These are phyloP conservation scores for Maudiozyma serrabonitensis DNA, from an alignment of 805 yeast genomes.

Conservation along the genomic window DNA sequence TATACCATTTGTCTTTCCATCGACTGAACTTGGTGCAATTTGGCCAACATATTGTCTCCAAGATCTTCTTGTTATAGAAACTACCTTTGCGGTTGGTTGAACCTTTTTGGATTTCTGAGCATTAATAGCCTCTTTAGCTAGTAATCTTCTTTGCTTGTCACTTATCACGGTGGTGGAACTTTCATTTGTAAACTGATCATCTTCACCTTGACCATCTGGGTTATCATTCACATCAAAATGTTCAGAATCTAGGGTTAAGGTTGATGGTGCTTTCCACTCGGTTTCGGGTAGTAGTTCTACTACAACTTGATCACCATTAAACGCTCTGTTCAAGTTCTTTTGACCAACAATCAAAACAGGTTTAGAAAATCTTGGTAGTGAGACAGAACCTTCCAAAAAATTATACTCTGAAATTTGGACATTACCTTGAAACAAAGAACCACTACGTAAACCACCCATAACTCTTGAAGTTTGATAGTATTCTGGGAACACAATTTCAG, in stretches of 20 bases:
- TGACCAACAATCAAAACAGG: slow-evolving; percentile 79
- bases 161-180: slow-evolving; percentile 33
- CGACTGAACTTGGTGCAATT: slow-evolving; percentile 67
- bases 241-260: slow-evolving; percentile 69
- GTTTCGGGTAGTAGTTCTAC: slow-evolving; percentile 79
- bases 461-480: slow-evolving; percentile 73
- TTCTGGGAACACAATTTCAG: slow-evolving; percentile 59
- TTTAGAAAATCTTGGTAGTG: slow-evolving; percentile 60
- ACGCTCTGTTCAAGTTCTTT: slow-evolving; percentile 78
- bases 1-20: slow-evolving; percentile 48
- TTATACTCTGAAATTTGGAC: slow-evolving; percentile 78
- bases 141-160: slow-evolving; percentile 41
- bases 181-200: slow-evolving; percentile 33
- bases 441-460: slow-evolving; percentile 84
- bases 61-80: slow-evolving; percentile 77
- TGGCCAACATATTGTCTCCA: slow-evolving; percentile 98
- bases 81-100: slow-evolving; percentile 91
- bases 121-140: slow-evolving; percentile 67
- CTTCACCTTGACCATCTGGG: slow-evolving; percentile 41
- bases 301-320: slow-evolving; percentile 85
- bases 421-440: slow-evolving; percentile 78
- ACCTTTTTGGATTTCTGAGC: slow-evolving; percentile 45
- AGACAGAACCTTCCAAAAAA: slow-evolving; percentile 76
- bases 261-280: slow-evolving; percentile 82
- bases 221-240: slow-evolving; percentile 49